Conservation (phyloP, 768 basidiomycete species). For the Mycena pura region DNA sequence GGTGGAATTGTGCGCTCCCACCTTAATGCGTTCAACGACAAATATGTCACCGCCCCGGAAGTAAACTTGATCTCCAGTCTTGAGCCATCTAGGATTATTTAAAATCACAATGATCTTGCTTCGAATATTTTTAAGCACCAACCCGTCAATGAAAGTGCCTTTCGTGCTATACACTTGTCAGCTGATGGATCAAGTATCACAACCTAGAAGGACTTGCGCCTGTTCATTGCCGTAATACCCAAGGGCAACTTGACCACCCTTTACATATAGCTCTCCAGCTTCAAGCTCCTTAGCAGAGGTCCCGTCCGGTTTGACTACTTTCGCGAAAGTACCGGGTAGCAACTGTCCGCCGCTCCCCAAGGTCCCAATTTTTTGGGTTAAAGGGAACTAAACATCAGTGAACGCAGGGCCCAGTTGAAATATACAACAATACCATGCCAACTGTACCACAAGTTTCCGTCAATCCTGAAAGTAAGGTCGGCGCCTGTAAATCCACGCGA, state of each 20-base stretch:
- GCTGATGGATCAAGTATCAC: slow-evolving; percentile 20
- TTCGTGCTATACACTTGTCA: slow-evolving; percentile 29
- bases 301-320: slow-evolving; percentile 26
- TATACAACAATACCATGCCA: slow-evolving; percentile 28
- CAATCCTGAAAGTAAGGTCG: slow-evolving; percentile 31
- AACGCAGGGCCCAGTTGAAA: neutral
- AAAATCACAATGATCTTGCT: neutral
- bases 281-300: slow-evolving; percentile 19
- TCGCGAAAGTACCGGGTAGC: slow-evolving; percentile 19
- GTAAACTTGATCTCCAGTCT: slow-evolving; percentile 57
- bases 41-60: slow-evolving; percentile 55
- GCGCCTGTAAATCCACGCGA: neutral
- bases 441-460: slow-evolving; percentile 42
- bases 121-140: neutral
- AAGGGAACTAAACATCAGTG: slow-evolving; percentile 23
- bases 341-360: slow-evolving; percentile 37
- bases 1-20: neutral
- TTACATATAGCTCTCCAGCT: slow-evolving; percentile 33
- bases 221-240: slow-evolving; percentile 28
- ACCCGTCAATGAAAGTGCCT: slow-evolving; percentile 16
- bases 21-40: slow-evolving; percentile 59
- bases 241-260: slow-evolving; percentile 27
- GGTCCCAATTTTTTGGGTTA: slow-evolving; percentile 33
- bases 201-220: slow-evolving; percentile 20
- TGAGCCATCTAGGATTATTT: slow-evolving; percentile 38